Evolutionary conservation across 345 rosid species (phyloP), one percentile per base, ranked within the genome.

Genomic region (Fremontodendron californicum): DNA sequence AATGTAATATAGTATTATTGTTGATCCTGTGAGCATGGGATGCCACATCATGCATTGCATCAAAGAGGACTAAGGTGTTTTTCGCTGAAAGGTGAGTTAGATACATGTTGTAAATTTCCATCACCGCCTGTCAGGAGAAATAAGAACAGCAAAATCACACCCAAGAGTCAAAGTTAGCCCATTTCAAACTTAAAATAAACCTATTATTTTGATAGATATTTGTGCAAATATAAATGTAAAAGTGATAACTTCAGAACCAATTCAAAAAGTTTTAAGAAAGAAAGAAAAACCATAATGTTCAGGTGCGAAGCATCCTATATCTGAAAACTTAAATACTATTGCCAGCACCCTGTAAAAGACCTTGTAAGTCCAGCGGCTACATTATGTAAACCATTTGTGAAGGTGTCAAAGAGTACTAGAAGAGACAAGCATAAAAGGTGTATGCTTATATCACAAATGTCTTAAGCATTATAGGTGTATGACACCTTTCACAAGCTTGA

Each of bases 51-150:
- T 88, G 99, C 84, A 96, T 73, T 19, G 97, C 94, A 49, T 92
- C 89, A 31, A 85, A 91, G 63, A 96, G 96, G 51, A 93, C 92
- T 74, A 96, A 76, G 43, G 84, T 90, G 84, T 81, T 90, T 73
- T 87, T 93, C 12, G 89, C 90, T 27, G 96, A 93, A 76, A 96
- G 97, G 75, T 61, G 87, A 37, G 88, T 37, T 77, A 90, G 89
- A 75, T 90, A 96, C 93, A 92, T 88, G 88, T 76, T 91, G 86
- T 96, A 96, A 73, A 96, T 87, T 87, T 96, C 99, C 96, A 92
- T 87, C 82, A 93, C 90, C 1, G 97, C 98, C 98, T 96, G 93
- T 78, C 18, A 82, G 75, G 12, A 49, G 39, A 58, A 33, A 58
- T 15, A 39, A 74, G 23, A 39, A 57, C 33, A 55, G 49, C 31